These are phyloP conservation scores for Smittium mucronatum DNA, from an alignment of 371 early-diverging fungal species.

Conservation along the genomic window DNA sequence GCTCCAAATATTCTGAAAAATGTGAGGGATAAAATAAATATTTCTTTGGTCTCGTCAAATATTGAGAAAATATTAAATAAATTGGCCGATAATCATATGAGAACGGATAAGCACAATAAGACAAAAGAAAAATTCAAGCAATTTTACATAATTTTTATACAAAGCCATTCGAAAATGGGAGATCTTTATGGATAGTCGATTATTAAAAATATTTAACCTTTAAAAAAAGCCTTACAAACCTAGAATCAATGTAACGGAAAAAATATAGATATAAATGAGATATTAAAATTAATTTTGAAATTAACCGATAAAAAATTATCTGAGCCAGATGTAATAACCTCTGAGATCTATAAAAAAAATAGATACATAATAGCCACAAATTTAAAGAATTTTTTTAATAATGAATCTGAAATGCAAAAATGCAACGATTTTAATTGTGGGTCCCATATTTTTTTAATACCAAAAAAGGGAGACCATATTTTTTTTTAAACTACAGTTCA, in stretches of 20 bases:
- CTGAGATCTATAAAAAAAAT: conserved; percentile 8
- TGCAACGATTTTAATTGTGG: not conserved
- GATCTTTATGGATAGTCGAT: not conserved
- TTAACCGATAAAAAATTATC: not conserved
- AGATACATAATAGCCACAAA: not conserved
- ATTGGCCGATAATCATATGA: not conserved
- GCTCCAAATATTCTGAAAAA: not conserved
- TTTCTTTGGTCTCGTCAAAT: not conserved
- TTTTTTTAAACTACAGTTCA: conserved; percentile 8
- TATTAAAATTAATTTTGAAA: not conserved
- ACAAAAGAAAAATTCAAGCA: not conserved
- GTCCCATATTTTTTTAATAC: not conserved
- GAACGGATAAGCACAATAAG: not conserved
- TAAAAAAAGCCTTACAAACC: not conserved
- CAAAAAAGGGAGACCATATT: conserved; percentile 14
- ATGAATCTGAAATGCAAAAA: not conserved
- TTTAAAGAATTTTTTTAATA: not conserved
- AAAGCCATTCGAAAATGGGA: not conserved
- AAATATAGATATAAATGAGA: not conserved
- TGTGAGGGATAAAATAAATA: not conserved
- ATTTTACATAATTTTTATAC: not conserved
- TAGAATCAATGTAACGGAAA: not conserved
- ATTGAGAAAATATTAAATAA: not conserved
- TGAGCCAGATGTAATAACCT: not conserved
- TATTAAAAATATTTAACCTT: not conserved